These are phyloP conservation scores for Triticum urartu DNA, from an alignment of 176 grass and related monocot genomes.

Conservation along the genomic window DNA sequence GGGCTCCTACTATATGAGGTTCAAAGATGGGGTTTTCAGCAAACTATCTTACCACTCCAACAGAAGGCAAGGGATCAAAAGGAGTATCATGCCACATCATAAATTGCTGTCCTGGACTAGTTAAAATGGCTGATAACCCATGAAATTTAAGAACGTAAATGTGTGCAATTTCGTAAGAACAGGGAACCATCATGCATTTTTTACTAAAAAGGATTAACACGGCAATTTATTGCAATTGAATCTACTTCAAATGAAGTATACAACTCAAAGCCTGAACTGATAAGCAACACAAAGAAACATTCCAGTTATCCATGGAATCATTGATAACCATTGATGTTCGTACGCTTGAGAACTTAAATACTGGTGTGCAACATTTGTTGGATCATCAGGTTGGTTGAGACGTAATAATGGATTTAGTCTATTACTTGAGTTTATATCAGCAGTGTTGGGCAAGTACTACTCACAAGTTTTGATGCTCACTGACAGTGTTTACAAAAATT, in stretches of 20 bases:
- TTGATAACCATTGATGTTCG: not conserved
- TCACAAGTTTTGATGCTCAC: not conserved
- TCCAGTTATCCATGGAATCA: not conserved
- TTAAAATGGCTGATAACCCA: not conserved
- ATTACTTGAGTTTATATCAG: not conserved
- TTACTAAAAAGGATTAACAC: not conserved
- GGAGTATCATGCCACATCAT: not conserved
- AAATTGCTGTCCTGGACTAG: not conserved
- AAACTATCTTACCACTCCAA: not conserved
- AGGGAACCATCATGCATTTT: not conserved
- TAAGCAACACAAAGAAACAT: not conserved
- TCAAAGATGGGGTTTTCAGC: not conserved
- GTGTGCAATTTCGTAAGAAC: not conserved
- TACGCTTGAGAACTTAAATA: not conserved
- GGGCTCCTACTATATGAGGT: not conserved
- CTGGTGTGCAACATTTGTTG: not conserved
- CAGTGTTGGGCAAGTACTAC: not conserved
- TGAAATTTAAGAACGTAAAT: not conserved
- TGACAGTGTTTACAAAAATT: not conserved
- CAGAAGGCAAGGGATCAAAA: not conserved
- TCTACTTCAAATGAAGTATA: not conserved
- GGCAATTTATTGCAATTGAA: not conserved
- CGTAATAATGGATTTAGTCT: not conserved
- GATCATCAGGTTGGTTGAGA: not conserved
- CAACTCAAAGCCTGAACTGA: not conserved